Conservation (phyloP, 2,329 filamentous ascomycete species). For the Incumbomyces delicatus region DNA sequence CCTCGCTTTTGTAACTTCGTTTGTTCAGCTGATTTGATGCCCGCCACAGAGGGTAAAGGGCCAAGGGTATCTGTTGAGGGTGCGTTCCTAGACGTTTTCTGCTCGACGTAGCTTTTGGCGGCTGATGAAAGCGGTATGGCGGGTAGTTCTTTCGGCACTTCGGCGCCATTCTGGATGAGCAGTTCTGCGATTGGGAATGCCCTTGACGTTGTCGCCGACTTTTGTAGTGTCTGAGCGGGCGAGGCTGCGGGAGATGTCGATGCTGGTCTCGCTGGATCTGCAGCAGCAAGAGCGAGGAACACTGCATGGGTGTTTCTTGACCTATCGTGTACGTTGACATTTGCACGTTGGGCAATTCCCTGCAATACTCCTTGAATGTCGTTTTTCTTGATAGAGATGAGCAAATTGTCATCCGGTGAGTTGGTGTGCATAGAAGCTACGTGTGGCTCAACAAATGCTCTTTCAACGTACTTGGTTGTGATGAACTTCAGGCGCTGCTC, state of each 20-base stretch:
- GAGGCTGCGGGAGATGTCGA: constrained; percentile 30
- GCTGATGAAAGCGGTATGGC: constrained; percentile 74
- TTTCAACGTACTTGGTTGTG: constrained; percentile 85
- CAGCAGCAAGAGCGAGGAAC: constrained; percentile 82
- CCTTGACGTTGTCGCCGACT: constrained; percentile 36
- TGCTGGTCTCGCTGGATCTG: constrained; percentile 71
- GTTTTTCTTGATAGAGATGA: constrained; percentile 91
- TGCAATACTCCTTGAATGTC: constrained; percentile 91
- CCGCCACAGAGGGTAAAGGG: constrained; percentile 48
- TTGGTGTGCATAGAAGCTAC: constrained; percentile 59
- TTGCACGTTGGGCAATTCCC: constrained; percentile 74
- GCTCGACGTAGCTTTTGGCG: constrained; percentile 75
- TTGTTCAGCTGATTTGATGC: constrained; percentile 37
- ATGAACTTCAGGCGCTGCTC: constrained; percentile 94
- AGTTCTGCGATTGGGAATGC: constrained; percentile 87
- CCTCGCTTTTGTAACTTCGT: constrained; percentile 65
- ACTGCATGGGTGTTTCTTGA: constrained; percentile 81
- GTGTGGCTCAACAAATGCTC: constrained; percentile 68
- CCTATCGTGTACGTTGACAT: constrained; percentile 76
- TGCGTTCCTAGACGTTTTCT: constrained; percentile 48
- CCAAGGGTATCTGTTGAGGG: constrained; percentile 47
- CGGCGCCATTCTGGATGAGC: constrained; percentile 84
- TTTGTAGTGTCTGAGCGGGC: constrained; percentile 27
- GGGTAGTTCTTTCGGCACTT: constrained; percentile 65
- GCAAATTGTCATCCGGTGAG: constrained; percentile 74